Percentiles rank a stretch among this genome's conserved stretches.
Conservation (phyloP, 2,329 filamentous ascomycete species). For the Botrytis galanthina region DNA sequence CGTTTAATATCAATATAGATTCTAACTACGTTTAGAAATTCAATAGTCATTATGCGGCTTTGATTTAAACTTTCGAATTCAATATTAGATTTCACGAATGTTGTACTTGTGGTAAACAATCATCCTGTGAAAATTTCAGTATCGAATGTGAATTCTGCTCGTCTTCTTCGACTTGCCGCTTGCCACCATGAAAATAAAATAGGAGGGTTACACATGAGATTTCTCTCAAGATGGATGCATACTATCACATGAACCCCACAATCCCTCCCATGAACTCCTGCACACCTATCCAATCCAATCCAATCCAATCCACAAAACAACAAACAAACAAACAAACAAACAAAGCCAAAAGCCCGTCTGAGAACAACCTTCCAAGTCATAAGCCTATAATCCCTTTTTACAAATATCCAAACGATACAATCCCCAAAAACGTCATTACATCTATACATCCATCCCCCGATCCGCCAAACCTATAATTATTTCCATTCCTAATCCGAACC, state of each 20-base stretch:
- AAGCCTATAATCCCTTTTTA: not conserved
- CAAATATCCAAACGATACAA: not conserved
- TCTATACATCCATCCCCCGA: too few species aligned
- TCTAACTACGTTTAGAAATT: not conserved
- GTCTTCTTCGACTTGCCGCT: not conserved
- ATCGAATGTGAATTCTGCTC: not conserved
- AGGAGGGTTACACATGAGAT: not conserved
- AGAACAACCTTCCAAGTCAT: not conserved
- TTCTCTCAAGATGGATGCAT: too few species aligned
- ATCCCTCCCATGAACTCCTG: not conserved
- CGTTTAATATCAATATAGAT: not conserved
- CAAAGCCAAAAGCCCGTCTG: not conserved
- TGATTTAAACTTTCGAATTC: not conserved
- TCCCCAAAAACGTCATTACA: too few species aligned
- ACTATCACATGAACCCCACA: not conserved
- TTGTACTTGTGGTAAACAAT: not conserved
- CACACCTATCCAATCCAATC: not conserved
- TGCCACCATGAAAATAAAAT: not conserved
- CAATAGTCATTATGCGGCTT: not conserved
- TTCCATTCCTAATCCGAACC: too few species aligned
- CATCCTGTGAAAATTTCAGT: not conserved
- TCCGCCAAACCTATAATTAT: too few species aligned
- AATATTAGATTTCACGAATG: not conserved
- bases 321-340: not conserved
- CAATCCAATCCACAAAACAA: too few species aligned